Evolutionary conservation across 2,329 filamentous ascomycete species (phyloP), one percentile per base, ranked within the genome.

Genomic region (Neocatenulostroma microsporum): DNA sequence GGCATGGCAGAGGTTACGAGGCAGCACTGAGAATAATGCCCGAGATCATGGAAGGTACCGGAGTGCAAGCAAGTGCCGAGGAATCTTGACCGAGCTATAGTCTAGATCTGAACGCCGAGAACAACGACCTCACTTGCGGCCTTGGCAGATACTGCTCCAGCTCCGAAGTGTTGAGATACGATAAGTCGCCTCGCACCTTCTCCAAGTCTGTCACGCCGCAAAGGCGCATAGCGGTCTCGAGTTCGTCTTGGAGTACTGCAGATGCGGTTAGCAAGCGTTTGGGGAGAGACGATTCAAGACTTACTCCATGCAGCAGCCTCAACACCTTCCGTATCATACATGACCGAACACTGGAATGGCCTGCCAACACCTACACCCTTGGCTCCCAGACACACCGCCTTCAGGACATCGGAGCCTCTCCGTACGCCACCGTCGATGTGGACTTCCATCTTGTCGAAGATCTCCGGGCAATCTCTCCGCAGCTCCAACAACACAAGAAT

Each of bases 141-240:
- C 30, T 49, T 4, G 52, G 50, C 11, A 75, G 63, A 19, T 70
- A 54, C 46, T 68, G 62, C 50, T 74, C 70, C 15, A 76, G 54
- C 49, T 72, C 70, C n/a, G 49, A 44, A 2, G 60, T 64, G 42
- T 80, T 78, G 17, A 82, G 39, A 33, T 51, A 57, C 13, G 47
- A 57, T 53, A 80, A 62, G 0, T 77, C 76, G 1, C 77, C 75
- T 45, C 78, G 71, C 4, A 77, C 67, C 51, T 80, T 68, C 36
- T 72, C 67, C 8, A 82, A 58, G 42, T 73, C 68, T 1, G 74
- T 80, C 21, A 82, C 66, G 2, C 79, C 79, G 39, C 78, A 72
- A 54, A 81, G 67, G 18, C 72, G 69, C 78, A 82, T 82, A 2
- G 76, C 76, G 2, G 73, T 79, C 46, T 78, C 71, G 3, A 82